Base-by-base conservation (phyloP, 1,139 yeast species). In the Scheffersomyces titani region DNA sequence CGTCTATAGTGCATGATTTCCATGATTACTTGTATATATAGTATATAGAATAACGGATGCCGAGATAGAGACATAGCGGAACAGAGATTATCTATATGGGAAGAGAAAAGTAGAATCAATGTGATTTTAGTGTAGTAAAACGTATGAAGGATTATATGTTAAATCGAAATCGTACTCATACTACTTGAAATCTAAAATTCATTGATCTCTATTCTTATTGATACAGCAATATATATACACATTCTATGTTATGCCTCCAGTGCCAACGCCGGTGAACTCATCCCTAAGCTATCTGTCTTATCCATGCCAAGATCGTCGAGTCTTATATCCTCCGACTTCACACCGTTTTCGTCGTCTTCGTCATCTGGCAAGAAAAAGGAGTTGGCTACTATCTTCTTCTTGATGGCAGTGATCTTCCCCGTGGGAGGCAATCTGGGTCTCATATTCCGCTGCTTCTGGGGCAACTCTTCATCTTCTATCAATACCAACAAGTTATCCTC, bases 401-500 rank as follows among this genome's bases (percentile, higher is more conserved):
- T 92, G 45, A 86, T 77, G 1, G 84, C 80, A 0, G 89, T 73
- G 47, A 94, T 90, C 70, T 91, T 93, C 51, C 98, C 99, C 11
- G 93, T 92, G 0, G 98, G 98, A 1, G 98, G 98, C 52, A 94
- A 78, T 66, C 94, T 88, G 1, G 97, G 91, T 61, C 96, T 83
- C n/a, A 84, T 81, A 60, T 88, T 87, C 54, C 93, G 78, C 70
- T 89, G 94, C 63, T 90, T 89, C 60, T 89, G 86, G 1, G 97
- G 92, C 63, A 91, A 77, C 57, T 88, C 92, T 47, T 90, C 97
- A 65, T 91, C 97, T 67, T 91, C 97, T 44, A 88, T 76, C 51
- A 88, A 71, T 2, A 72, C 60, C 53, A 85, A 76, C 22, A 73
- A 71, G 49, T 83, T 84, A 6, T 69, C 64, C 16, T 71, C 74